Conservation (phyloP, 306 rosid genomes). For the Cicer yamashitae region DNA sequence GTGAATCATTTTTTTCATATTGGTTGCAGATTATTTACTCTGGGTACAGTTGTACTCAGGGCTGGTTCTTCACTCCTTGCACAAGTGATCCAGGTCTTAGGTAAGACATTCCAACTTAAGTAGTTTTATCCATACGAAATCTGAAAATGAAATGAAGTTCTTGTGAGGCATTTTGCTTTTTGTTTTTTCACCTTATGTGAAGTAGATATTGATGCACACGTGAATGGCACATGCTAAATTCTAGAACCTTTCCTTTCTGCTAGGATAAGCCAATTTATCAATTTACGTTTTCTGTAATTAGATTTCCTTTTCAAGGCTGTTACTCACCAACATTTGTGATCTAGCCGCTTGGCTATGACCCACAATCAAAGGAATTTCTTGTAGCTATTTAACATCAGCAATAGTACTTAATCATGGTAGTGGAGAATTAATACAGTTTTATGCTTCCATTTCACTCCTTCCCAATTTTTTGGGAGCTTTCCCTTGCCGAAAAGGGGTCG, state of each 20-base stretch:
- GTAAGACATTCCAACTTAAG: constrained; percentile 50
- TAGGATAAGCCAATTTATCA: neutral
- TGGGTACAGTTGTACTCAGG: constrained; percentile 91
- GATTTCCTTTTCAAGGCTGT: neutral
- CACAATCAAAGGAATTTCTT: neutral
- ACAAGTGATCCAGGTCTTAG: constrained; percentile 86
- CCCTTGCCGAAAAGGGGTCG: neutral
- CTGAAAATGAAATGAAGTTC: constrained; percentile 1
- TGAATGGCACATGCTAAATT: neutral
- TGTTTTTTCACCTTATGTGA: constrained; percentile 15
- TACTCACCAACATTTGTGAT: neutral
- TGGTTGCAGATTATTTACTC: constrained; percentile 76
- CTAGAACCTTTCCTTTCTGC: neutral
- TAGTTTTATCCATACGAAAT: constrained; percentile 40
- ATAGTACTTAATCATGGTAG: neutral
- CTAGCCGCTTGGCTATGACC: neutral
- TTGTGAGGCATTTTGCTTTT: constrained; percentile 17
- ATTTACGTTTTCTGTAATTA: neutral
- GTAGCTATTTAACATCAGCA: neutral
- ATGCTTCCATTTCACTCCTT: neutral
- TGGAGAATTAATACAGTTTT: neutral
- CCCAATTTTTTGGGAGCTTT: neutral
- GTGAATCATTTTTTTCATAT: neutral
- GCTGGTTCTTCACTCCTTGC: constrained; percentile 98
- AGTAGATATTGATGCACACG: neutral